A percentile compares a stretch with the other conserved stretches of the same genome.
phyloP scores from a whole-genome alignment of 768 basidiomycete genomes.

The Boletus pseudo-olivaceus region DNA sequence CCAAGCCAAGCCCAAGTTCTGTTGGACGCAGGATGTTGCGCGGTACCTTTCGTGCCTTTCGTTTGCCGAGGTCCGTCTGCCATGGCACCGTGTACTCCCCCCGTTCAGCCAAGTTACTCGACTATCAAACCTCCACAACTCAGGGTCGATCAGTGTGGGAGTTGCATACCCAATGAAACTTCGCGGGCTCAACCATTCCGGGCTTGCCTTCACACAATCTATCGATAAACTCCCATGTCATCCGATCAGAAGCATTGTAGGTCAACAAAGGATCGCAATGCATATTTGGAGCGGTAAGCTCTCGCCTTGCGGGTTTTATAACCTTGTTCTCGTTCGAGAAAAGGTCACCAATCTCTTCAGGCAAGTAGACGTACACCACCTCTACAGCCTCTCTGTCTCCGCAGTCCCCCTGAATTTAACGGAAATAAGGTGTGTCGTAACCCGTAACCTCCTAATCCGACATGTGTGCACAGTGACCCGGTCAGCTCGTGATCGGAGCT shows the following conservation, averaged over 20 bases:
- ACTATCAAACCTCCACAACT: background rate
- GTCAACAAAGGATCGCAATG: background rate
- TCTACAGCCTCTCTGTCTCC: background rate
- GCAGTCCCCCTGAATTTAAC: background rate
- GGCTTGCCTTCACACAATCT: background rate
- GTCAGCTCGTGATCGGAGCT: background rate
- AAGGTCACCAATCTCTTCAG: background rate
- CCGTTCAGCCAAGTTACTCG: background rate
- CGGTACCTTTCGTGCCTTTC: background rate
- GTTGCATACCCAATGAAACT: background rate
- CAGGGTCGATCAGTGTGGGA: background rate
- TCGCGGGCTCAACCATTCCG: background rate
- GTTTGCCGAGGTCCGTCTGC: background rate
- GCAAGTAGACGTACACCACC: background rate
- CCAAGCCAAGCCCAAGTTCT: background rate
- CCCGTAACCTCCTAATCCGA: background rate
- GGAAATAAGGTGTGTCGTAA: background rate
- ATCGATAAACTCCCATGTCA: background rate
- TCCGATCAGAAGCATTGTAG: background rate
- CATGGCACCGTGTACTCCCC: background rate
- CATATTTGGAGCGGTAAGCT: background rate
- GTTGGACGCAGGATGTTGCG: too few relatives aligned
- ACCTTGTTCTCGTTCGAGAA: background rate
- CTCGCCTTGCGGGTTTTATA: background rate
- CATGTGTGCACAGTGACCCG: background rate